Evolutionary conservation across 441 rosid genomes (phyloP), one percentile per base, ranked within the genome.

Genomic region (Erodium moschatum): DNA sequence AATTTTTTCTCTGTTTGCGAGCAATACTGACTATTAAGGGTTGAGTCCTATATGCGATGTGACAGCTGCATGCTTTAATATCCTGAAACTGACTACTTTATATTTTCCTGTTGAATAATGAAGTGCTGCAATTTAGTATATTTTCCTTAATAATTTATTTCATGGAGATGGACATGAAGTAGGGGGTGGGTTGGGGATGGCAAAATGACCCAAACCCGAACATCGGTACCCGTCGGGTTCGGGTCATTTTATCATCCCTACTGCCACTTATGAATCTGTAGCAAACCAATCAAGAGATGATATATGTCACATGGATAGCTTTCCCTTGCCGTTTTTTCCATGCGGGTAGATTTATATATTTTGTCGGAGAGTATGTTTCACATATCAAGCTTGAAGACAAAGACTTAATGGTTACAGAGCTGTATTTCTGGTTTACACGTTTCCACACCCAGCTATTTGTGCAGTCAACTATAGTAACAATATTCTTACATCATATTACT

Each of bases 401-500:
- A 29, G 20, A 15, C 58, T 52, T 52, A 18, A 15, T 52, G 58
- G 58, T 15, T 19, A 5, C 52, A 18, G 7, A 16, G 19, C 9
- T 19, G 20, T 52, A 18, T 56, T 7, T 8, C 62, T 8, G 12
- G 27, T 56, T 20, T 56, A 27, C 19, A 20, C 62, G 7, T 56
- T 56, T 56, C 27, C 27, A 19, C 12, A 7, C 27, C 62, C 38
- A 24, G 35, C 65, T 21, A 61, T 20, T 56, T 60, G n/a, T 60
- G 31, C 29, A 20, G 64, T 60, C 21, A 60, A 60, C 64, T 10
- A 19, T 56, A 19, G 63, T 20, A 56, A 20, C 21, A 18, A 18
- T 7, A 20, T 56, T 54, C 61, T 54, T 54, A 54, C 21, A 54
- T 58, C 63, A 58, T 58, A 1, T 71, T 68, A 44, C 65, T 56